Conservation (phyloP, 2,329 filamentous ascomycete species). For the Helotiales sp. region DNA sequence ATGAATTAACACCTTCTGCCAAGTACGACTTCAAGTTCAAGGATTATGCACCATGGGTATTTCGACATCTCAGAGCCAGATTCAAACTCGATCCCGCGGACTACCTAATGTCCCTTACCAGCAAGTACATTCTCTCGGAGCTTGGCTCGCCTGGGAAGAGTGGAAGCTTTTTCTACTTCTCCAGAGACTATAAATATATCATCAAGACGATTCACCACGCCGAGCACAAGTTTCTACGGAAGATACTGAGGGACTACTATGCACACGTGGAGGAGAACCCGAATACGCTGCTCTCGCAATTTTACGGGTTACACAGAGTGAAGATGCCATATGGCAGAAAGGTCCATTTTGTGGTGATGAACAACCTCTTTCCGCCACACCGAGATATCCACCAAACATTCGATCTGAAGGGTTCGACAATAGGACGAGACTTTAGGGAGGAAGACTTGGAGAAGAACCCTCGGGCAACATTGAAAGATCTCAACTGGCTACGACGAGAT, state of each 20-base stretch:
- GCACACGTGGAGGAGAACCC: slow-evolving; percentile 89
- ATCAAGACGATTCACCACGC: slow-evolving; percentile 99
- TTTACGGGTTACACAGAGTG: slow-evolving; percentile 94
- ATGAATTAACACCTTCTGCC: slow-evolving; percentile 93
- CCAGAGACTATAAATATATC: slow-evolving; percentile 98
- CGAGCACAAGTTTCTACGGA: slow-evolving; percentile 85
- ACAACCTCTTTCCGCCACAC: slow-evolving; percentile 97
- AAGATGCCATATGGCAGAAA: slow-evolving; percentile 98
- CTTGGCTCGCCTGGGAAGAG: slow-evolving; percentile 96
- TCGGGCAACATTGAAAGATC: slow-evolving; percentile 88
- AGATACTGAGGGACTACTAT: slow-evolving; percentile 89
- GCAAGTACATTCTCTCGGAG: slow-evolving; percentile 98
- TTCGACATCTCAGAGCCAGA: slow-evolving; percentile 82
- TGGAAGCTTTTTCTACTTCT: slow-evolving; percentile 99
- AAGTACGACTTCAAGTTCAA: slow-evolving; percentile 99
- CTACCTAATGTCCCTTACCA: slow-evolving; percentile 96
- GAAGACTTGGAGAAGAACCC: slow-evolving; percentile 87
- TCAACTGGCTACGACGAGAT: slow-evolving; percentile 91
- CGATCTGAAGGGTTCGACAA: slow-evolving; percentile 93
- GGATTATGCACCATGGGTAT: slow-evolving; percentile 99
- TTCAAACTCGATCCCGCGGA: slow-evolving; percentile 95
- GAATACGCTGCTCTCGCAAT: slow-evolving; percentile 95
- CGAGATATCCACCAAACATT: slow-evolving; percentile 97
- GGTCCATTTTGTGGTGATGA: slow-evolving; percentile 99
- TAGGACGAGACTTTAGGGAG: slow-evolving; percentile 88